Evolutionary conservation across 441 rosid species (phyloP).

Genomic region (Syzygium malaccense): DNA sequence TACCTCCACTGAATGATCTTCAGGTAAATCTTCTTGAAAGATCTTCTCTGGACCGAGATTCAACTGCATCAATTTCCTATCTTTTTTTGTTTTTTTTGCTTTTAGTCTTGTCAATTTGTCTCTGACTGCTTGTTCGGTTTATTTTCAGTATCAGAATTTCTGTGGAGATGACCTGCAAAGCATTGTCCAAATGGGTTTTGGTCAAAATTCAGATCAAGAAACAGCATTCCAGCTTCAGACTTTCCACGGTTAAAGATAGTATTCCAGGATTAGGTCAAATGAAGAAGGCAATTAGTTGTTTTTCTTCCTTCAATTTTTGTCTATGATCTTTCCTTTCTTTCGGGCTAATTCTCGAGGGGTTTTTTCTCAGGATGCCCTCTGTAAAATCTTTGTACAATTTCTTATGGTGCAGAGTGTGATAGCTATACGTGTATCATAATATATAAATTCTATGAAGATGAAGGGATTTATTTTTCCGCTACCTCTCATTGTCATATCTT

Average conservation of each 20-base stretch:
- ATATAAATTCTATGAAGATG: slow-evolving; percentile 10
- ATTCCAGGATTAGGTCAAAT: slow-evolving; percentile 8
- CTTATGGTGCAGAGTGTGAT: slow-evolving; percentile 23
- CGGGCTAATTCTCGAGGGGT: slow-evolving; percentile 12
- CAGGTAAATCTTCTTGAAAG: background rate
- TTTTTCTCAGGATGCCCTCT: slow-evolving; percentile 13
- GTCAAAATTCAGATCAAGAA: slow-evolving; percentile 30
- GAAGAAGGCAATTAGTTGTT: slow-evolving; percentile 10
- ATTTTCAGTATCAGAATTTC: slow-evolving; percentile 40
- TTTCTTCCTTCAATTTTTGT: slow-evolving; percentile 17
- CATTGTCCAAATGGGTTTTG: slow-evolving; percentile 71
- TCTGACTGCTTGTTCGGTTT: background rate
- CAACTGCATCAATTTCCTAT: background rate
- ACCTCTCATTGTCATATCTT: background rate
- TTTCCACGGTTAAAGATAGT: slow-evolving; percentile 22
- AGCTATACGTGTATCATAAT: slow-evolving; percentile 37
- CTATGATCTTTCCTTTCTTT: background rate
- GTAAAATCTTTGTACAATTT: slow-evolving; percentile 23
- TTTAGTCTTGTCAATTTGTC: background rate
- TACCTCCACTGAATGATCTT: background rate
- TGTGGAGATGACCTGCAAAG: slow-evolving; percentile 71
- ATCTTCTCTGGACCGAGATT: background rate
- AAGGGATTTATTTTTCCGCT: background rate
- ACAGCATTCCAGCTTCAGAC: slow-evolving; percentile 15
- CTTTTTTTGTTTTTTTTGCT: background rate